These are phyloP conservation scores for Davidsoniella eucalypti DNA, from an alignment of 2,329 filamentous ascomycete species.

Conservation along the genomic window DNA sequence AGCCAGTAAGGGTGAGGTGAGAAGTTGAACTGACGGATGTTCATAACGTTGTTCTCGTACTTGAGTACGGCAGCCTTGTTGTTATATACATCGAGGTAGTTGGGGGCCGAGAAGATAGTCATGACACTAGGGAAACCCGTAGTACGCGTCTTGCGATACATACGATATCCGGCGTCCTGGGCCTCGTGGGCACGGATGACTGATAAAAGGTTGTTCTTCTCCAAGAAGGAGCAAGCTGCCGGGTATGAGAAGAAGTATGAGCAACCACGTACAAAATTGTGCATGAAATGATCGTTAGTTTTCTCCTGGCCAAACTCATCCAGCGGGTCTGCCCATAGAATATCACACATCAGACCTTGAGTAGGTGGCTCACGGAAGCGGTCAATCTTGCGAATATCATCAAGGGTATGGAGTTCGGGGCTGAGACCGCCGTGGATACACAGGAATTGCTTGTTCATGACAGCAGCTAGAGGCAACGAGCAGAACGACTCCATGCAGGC, in stretches of 20 bases:
- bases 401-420: constrained; percentile 86
- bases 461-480: constrained; percentile 74
- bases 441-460: constrained; percentile 99
- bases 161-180: constrained; percentile 94
- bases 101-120: constrained; percentile 98
- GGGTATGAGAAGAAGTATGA: constrained; percentile 99
- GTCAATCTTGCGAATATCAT: constrained; percentile 79
- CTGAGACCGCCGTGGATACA: constrained; percentile 96
- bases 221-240: constrained; percentile 87
- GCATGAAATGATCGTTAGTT: constrained; percentile 90
- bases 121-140: constrained; percentile 98
- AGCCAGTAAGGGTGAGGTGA: constrained; percentile 98
- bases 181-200: constrained; percentile 96
- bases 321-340: constrained; percentile 93
- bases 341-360: constrained; percentile 96
- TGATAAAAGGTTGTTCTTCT: constrained; percentile 96
- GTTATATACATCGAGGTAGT: constrained; percentile 98
- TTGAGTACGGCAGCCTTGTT: constrained; percentile 98
- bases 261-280: constrained; percentile 96
- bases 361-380: constrained; percentile 95
- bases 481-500: constrained; percentile 99
- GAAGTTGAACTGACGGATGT: constrained; percentile 99
- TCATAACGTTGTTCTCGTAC: constrained; percentile 99
- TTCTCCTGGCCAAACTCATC: constrained; percentile 99
- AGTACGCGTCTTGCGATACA: constrained; percentile 97